A percentile compares a stretch with the other conserved stretches of the same genome.
These are phyloP conservation scores for Tuber brumale DNA, from an alignment of 495 filamentous ascomycete genomes.

Conservation along the genomic window DNA sequence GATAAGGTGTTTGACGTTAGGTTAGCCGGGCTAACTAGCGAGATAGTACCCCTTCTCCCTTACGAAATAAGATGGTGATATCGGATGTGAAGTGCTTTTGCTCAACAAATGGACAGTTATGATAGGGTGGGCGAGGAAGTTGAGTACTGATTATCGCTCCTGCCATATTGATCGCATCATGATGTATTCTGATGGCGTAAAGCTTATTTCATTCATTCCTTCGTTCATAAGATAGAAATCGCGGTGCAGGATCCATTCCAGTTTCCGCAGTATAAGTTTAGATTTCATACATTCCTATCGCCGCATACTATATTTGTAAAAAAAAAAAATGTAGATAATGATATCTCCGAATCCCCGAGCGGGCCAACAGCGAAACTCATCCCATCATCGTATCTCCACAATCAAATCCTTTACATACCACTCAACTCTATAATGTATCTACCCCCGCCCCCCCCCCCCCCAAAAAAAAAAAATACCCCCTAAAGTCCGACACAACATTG, in stretches of 20 bases:
- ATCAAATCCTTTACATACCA: not conserved
- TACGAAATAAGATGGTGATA: not conserved
- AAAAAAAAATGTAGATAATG: not conserved
- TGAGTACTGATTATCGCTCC: not conserved
- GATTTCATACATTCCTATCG: not conserved
- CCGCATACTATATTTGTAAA: not conserved
- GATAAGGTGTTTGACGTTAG: not conserved
- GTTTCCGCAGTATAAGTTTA: not conserved
- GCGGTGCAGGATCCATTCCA: not conserved
- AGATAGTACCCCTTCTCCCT: not conserved
- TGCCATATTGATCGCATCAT: not conserved
- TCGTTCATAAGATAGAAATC: not conserved
- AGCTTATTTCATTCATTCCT: not conserved
- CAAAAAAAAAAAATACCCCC: not conserved
- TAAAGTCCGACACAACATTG: not conserved
- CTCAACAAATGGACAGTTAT: not conserved
- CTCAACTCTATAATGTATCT: not conserved
- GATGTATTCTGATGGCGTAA: not conserved
- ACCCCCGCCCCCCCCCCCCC: not conserved
- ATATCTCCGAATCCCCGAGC: not conserved
- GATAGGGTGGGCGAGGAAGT: not conserved
- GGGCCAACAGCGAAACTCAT: not conserved
- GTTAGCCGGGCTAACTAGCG: not conserved
- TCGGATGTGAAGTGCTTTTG: not conserved
- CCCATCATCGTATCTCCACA: not conserved